Evolutionary conservation across 108 stramenopile species (phyloP).

Genomic region (Conticribra guillardii): DNA sequence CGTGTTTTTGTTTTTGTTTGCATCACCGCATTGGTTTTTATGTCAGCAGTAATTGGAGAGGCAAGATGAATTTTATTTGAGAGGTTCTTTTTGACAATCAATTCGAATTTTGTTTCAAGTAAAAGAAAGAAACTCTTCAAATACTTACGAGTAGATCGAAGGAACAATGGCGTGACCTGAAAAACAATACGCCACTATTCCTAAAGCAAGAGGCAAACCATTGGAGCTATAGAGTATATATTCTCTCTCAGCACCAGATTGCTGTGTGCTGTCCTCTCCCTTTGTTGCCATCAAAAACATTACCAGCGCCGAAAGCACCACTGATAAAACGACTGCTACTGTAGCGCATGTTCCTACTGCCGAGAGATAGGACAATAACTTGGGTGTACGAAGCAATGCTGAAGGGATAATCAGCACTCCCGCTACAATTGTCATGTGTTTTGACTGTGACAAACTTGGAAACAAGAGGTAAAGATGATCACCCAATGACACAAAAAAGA

Average conservation of each 20-base stretch:
- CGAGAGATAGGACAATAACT: slow-evolving; percentile 71
- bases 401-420: slow-evolving; percentile 64
- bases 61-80: too few relatives aligned
- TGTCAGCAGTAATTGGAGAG: too few relatives aligned
- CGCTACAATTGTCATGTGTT: slow-evolving; percentile 63
- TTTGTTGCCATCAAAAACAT: slow-evolving; percentile 50
- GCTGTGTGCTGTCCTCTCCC: slow-evolving; percentile 1
- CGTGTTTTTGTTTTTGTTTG: background rate
- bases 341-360: slow-evolving; percentile 81
- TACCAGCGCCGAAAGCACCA: slow-evolving; percentile 64
- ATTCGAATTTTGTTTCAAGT: too few relatives aligned
- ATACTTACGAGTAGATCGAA: slow-evolving; percentile 59
- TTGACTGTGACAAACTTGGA: slow-evolving; percentile 53
- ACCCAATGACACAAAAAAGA: slow-evolving; percentile 79
- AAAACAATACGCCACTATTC: slow-evolving; percentile 81
- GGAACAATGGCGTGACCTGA: slow-evolving; percentile 85
- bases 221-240: slow-evolving; percentile 40
- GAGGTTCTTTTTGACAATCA: too few relatives aligned
- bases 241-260: slow-evolving; percentile 19
- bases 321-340: slow-evolving; percentile 60
- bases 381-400: slow-evolving; percentile 67
- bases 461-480: slow-evolving; percentile 74
- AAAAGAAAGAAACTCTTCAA: background rate
- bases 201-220: slow-evolving; percentile 67
- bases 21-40: background rate